Conservation (phyloP, 495 filamentous ascomycete species). For the Neurospora intermedia region DNA sequence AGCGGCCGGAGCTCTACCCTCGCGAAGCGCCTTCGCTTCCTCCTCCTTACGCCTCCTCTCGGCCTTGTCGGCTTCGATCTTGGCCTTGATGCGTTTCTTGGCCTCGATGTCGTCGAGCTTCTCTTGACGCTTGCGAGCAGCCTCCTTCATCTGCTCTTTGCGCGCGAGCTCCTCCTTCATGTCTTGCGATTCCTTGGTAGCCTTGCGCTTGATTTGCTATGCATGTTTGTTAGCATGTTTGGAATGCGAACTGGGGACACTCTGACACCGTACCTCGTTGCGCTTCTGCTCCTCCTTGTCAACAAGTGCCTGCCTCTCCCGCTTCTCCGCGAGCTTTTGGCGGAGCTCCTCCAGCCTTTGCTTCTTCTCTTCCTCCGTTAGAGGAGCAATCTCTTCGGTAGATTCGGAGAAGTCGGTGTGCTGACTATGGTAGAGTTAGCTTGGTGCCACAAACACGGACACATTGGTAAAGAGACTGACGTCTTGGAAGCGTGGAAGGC, state of each 20-base stretch:
- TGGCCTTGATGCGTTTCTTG: conserved; percentile 77
- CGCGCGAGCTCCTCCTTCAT: conserved; percentile 72
- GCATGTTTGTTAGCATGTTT: conserved; percentile 4
- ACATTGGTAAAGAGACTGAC: conserved; percentile 27
- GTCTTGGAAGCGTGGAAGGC: conserved; percentile 87
- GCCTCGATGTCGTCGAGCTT: conserved; percentile 81
- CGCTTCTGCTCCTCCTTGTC: conserved; percentile 79
- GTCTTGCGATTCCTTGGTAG: conserved; percentile 67
- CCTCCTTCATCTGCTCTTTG: conserved; percentile 86
- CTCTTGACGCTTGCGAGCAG: conserved; percentile 70
- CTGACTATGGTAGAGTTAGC: conserved; percentile 35
- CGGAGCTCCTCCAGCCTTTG: conserved; percentile 63
- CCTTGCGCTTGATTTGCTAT: conserved; percentile 78
- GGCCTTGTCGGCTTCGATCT: conserved; percentile 85
- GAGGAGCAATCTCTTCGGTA: conserved; percentile 76
- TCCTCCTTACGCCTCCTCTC: conserved; percentile 75
- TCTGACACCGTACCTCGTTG: conserved; percentile 57
- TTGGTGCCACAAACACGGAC: neutral
- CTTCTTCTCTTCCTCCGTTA: conserved; percentile 89
- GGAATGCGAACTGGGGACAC: neutral
- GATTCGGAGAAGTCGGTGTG: conserved; percentile 93
- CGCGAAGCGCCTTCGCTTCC: conserved; percentile 69
- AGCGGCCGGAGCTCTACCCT: conserved; percentile 51
- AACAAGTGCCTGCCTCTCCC: conserved; percentile 51
- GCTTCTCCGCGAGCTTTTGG: conserved; percentile 62